Conservation (phyloP, 1,284 basidiomycete species). For the Polyporus tsugae region DNA sequence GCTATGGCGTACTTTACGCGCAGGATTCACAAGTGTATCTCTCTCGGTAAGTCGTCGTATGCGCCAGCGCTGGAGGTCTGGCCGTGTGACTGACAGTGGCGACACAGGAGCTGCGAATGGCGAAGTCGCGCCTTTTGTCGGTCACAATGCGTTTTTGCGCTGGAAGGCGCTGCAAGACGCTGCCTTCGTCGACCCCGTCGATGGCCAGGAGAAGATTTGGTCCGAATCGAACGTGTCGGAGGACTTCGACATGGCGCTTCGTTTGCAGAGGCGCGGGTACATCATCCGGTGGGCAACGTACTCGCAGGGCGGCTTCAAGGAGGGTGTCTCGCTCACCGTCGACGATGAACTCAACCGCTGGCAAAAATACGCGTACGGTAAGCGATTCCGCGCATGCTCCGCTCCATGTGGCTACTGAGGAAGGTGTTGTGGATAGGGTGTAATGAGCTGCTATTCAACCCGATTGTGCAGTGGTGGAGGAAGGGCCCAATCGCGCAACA, state of each 20-base stretch:
- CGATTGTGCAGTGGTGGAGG: conserved; percentile 55
- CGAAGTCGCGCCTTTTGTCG: conserved; percentile 65
- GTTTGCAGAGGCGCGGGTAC: conserved; percentile 57
- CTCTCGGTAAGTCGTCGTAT: conserved; percentile 39
- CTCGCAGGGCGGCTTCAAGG: conserved; percentile 60
- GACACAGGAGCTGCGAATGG: conserved; percentile 55
- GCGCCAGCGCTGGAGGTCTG: background rate
- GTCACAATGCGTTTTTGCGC: conserved; percentile 67
- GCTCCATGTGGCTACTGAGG: background rate
- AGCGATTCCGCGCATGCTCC: conserved; percentile 6
- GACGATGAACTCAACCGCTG: conserved; percentile 64
- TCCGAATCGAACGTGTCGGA: conserved; percentile 66
- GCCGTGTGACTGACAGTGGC: background rate
- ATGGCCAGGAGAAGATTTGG: conserved; percentile 61
- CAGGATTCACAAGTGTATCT: conserved; percentile 54
- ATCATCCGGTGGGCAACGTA: conserved; percentile 68
- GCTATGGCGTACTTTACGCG: conserved; percentile 64
- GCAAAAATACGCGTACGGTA: conserved; percentile 66
- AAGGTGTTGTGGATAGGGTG: conserved; percentile 33
- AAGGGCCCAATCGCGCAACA: conserved; percentile 57
- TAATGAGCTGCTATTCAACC: conserved; percentile 53
- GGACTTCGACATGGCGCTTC: conserved; percentile 65
- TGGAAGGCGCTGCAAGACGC: conserved; percentile 65
- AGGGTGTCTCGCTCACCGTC: conserved; percentile 63
- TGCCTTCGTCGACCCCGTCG: conserved; percentile 53